Conservation (phyloP, 108 stramenopile species). For the Phaeodactylum tricornutum region DNA sequence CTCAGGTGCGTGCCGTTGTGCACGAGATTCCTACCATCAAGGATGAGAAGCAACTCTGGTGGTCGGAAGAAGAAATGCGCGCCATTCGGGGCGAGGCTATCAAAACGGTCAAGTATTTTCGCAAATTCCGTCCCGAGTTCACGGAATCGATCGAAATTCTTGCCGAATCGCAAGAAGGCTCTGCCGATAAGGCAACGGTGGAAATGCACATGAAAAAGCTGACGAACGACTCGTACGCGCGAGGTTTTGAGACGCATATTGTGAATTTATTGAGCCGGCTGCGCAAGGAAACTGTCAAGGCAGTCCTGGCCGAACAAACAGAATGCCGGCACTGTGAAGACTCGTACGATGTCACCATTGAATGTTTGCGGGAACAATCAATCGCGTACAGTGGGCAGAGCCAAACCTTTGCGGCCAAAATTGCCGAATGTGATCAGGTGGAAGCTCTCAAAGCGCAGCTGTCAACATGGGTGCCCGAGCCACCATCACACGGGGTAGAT, state of each 20-base stretch:
- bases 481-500: too few relatives aligned
- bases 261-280: conserved; percentile 9
- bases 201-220: conserved; percentile 17
- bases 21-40: conserved; percentile 11
- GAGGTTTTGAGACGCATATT: conserved; percentile 22
- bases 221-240: conserved; percentile 11
- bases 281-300: conserved; percentile 12
- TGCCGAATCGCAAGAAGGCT: conserved; percentile 1
- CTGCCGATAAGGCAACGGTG: neutral
- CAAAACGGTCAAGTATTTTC: conserved; percentile 13
- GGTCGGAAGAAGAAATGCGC: conserved; percentile 14
- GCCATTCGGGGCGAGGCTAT: conserved; percentile 10
- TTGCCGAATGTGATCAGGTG: conserved; percentile 13
- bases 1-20: conserved; percentile 2
- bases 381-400: conserved; percentile 4
- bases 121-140: conserved; percentile 12
- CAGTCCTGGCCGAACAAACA: conserved; percentile 17
- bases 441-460: conserved; percentile 8
- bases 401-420: conserved; percentile 6
- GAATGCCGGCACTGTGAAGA: conserved; percentile 1
- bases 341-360: neutral
- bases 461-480: conserved; percentile 4
- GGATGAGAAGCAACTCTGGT: conserved; percentile 12
- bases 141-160: conserved; percentile 11
- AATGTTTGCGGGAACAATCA: conserved; percentile 2